Evolutionary conservation across 371 early-diverging fungal genomes (phyloP), one percentile per base, ranked within the genome.

Genomic region (Batkoa obscura): DNA sequence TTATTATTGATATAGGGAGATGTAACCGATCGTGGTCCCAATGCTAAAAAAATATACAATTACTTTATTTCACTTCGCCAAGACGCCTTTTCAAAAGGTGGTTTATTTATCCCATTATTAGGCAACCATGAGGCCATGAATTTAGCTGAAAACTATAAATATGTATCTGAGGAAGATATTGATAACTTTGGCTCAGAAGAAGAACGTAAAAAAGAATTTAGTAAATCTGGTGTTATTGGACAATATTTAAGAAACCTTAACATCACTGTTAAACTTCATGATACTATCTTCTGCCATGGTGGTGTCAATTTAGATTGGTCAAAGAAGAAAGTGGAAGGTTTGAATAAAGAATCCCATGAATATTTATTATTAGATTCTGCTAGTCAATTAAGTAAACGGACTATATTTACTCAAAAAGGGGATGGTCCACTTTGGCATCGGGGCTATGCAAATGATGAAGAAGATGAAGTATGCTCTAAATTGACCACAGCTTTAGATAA

Each of bases 211-310:
- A 50, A 67, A 1, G 82, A 75, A 0, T 85, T 79, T 62, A 62
- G 68, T 37, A 57, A 63, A 23, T 66, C 73, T 2, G 88, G 88
- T 0, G 79, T 74, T 68, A 73, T 83, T 48, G 88, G 88, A 0
- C 57, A 64, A 6, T 75, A 74, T 37, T 60, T 87, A 23, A 59
- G 60, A 10, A 36, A 64, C 37, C 63, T 73, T 35, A 75, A 78
- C 50, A 68, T 84, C 56, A 74, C 78, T 0, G 68, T 76, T 41
- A 65, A 68, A 48, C 78, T 83, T 2, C 69, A 68, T 12, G 63
- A 67, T 37, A 81, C 79, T 2, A 73, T 84, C 2, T 85, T 87
- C 64, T 69, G 75, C 36, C 88, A 87, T 60, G 85, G 82, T 42
- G 88, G 81, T n/a, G 71, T 79, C 47, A 72, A 73, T 43, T 71